Evolutionary conservation across 139 green algal species (phyloP), one percentile per base, ranked within the genome.

Genomic region (Tetradesmus lagerheimii): DNA sequence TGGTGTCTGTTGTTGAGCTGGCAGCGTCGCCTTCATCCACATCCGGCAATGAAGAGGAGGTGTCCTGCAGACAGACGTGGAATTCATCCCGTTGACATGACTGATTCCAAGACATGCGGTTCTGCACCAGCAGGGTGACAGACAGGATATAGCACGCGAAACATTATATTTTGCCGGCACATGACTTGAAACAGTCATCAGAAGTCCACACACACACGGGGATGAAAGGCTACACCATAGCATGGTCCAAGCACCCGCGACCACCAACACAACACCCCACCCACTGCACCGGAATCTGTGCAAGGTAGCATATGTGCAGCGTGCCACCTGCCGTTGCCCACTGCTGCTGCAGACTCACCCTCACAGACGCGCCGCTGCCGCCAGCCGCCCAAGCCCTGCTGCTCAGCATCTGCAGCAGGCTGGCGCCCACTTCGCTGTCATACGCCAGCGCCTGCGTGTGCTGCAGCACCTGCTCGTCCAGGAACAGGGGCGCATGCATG

Each of bases 381-480:
- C 14, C 43, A 18, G 15, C 43, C 16, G 16, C 43, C 43, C 80
- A 66, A 34, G 34, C 23, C 43, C 83, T 29, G 27, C 66, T 64
- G 81, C 89, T 93, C 14, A 95, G 91, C 92, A 95, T 92, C 85
- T 95, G 92, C 67, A 95, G 92, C 43, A 95, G 82, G 76, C 81
- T 91, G 53, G 85, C 53, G 8, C 90, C 85, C 14, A 92, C 90
- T 27, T 91, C 76, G 31, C 76, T 31, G 1, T 88, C 80, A 45
- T 84, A 76, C 11, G 53, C 53, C 35, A 47, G 53, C 41, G 85
- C 85, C 20, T 74, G 85, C 18, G 85, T 83, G n/a, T 74, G 71
- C 41, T 93, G 83, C 92, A 95, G 93, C 31, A 96, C 83, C 89
- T 96, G 94, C 91, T 95, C 90, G 41, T 94, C 91, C 67, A 95